phyloP scores from a whole-genome alignment of 2,329 filamentous ascomycete species.

The Stachybotrys echinatus region DNA sequence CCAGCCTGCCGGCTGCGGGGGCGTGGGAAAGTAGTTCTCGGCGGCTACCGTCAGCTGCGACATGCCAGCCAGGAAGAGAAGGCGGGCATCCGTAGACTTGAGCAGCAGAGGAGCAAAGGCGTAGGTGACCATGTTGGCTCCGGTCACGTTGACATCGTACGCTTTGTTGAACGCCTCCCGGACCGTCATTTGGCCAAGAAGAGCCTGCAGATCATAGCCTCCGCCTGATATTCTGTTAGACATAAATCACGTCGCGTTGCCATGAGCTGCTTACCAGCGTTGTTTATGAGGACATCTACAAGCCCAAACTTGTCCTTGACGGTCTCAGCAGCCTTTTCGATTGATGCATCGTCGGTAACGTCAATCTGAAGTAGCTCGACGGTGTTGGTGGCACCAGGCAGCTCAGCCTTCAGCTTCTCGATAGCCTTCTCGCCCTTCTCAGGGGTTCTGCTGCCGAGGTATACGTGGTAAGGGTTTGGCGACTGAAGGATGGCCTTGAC shows the following conservation, averaged over 20 bases:
- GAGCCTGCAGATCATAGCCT: slow-evolving; percentile 32
- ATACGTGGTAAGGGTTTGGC: slow-evolving; percentile 41
- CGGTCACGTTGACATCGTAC: slow-evolving; percentile 45
- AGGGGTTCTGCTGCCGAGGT: slow-evolving; percentile 48
- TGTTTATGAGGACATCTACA: slow-evolving; percentile 52
- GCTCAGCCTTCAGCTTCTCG: slow-evolving; percentile 30
- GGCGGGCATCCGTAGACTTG: slow-evolving; percentile 30
- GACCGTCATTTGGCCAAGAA: slow-evolving; percentile 16
- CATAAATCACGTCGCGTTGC: background rate
- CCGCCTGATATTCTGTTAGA: slow-evolving; percentile 23
- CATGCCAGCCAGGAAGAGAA: slow-evolving; percentile 43
- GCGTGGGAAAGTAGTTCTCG: slow-evolving; percentile 16
- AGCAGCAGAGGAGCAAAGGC: slow-evolving; percentile 40
- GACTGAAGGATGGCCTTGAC: slow-evolving; percentile 49
- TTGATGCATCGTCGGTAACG: slow-evolving; percentile 45
- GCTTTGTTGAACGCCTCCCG: slow-evolving; percentile 38
- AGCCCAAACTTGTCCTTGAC: slow-evolving; percentile 35
- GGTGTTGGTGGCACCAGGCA: slow-evolving; percentile 31
- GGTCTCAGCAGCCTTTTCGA: slow-evolving; percentile 36
- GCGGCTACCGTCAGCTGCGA: slow-evolving; percentile 29
- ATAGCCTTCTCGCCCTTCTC: slow-evolving; percentile 47
- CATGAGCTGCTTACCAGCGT: slow-evolving; percentile 37
- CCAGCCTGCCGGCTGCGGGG: slow-evolving; percentile 33
- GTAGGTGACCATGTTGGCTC: slow-evolving; percentile 35
- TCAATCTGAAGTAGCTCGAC: slow-evolving; percentile 47